A percentile compares a stretch with the other conserved stretches of the same genome.
phyloP scores from a whole-genome alignment of 2,329 filamentous ascomycete genomes.

The Hawksworthiomyces lignivorus region DNA sequence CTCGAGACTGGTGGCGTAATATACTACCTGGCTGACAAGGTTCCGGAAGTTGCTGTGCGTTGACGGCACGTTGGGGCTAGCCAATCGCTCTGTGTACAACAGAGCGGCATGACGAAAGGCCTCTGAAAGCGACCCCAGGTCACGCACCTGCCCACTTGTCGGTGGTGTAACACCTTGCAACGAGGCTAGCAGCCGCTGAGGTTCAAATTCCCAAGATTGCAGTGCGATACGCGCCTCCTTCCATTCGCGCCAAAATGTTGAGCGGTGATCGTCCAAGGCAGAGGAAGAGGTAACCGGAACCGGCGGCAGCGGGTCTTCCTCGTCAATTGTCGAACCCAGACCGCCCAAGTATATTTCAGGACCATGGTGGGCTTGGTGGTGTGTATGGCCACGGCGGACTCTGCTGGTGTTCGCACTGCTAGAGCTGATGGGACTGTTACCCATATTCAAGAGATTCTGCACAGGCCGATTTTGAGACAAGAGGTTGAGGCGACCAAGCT shows the following conservation, averaged over 20 bases:
- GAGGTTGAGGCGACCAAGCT: conserved; percentile 76
- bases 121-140: conserved; percentile 77
- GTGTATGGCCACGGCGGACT: conserved; percentile 16
- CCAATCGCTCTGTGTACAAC: conserved; percentile 82
- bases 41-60: conserved; percentile 72
- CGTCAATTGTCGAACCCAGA: conserved; percentile 48
- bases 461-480: conserved; percentile 63
- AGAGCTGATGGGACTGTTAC: not conserved
- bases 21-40: conserved; percentile 73
- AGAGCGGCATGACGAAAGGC: conserved; percentile 85
- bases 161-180: conserved; percentile 24
- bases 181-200: conserved; percentile 40
- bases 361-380: conserved; percentile 28
- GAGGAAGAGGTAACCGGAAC: conserved; percentile 34
- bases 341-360: conserved; percentile 41
- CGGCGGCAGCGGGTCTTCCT: conserved; percentile 42
- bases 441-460: conserved; percentile 26
- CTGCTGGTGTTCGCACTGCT: not conserved
- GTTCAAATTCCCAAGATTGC: conserved; percentile 72
- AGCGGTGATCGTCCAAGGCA: conserved; percentile 50
- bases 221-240: conserved; percentile 68
- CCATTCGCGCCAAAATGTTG: conserved; percentile 81
- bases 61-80: conserved; percentile 65
- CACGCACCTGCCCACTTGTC: conserved; percentile 57
- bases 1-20: conserved; percentile 73